Percentiles rank a stretch among this genome's conserved stretches.
These are phyloP conservation scores for Herpomyces periplanetae DNA, from an alignment of 2,329 filamentous ascomycete genomes.

Conservation along the genomic window DNA sequence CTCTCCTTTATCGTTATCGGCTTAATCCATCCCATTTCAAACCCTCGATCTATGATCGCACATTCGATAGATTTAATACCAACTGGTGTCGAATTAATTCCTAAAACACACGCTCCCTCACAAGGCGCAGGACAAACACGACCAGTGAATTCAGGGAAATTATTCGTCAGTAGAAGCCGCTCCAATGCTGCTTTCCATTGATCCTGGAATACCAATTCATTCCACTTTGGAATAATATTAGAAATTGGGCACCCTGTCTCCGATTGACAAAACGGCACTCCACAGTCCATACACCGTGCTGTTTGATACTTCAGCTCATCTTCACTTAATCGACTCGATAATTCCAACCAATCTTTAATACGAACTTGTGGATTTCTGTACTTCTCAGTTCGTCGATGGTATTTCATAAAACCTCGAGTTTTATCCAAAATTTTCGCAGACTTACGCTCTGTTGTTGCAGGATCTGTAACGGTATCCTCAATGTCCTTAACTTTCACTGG, in stretches of 20 bases:
- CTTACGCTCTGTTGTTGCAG: conserved; percentile 54
- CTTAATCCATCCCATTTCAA: conserved; percentile 94
- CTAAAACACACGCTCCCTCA: conserved; percentile 74
- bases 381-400: conserved; percentile 63
- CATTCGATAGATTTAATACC: conserved; percentile 97
- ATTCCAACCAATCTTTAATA: conserved; percentile 69
- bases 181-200: conserved; percentile 78
- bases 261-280: conserved; percentile 89
- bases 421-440: conserved; percentile 78
- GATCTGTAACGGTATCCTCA: conserved; percentile 57
- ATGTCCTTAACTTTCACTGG: conserved; percentile 22
- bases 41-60: conserved; percentile 83
- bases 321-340: conserved; percentile 50
- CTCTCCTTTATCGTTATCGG: conserved; percentile 35
- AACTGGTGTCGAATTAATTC: conserved; percentile 84
- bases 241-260: conserved; percentile 81
- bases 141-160: conserved; percentile 90
- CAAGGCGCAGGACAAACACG: conserved; percentile 88
- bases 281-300: conserved; percentile 91
- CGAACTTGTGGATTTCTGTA: conserved; percentile 50
- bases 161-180: conserved; percentile 75
- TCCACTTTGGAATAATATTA: conserved; percentile 95
- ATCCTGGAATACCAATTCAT: conserved; percentile 30
- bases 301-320: conserved; percentile 90
- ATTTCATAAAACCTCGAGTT: conserved; percentile 91